These are phyloP conservation scores for Talaromyces proteolyticus DNA, from an alignment of 495 filamentous ascomycete genomes.

Conservation along the genomic window DNA sequence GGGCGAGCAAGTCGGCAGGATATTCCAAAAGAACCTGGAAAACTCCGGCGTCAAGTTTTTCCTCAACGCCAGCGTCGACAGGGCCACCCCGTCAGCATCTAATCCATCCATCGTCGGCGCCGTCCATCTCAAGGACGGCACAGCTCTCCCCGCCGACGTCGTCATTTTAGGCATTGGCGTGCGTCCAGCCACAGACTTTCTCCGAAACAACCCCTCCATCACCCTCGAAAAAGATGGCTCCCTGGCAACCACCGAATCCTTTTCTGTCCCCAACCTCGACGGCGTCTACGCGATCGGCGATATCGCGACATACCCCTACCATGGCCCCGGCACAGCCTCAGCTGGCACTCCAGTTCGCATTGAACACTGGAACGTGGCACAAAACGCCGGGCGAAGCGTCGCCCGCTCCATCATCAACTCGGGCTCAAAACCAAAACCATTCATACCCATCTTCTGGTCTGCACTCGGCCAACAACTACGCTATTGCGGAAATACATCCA, in stretches of 20 bases:
- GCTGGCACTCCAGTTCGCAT: slow-evolving; percentile 61
- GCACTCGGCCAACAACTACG: slow-evolving; percentile 83
- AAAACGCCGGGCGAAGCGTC: slow-evolving; percentile 82
- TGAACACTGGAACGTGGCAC: slow-evolving; percentile 98
- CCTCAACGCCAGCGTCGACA: slow-evolving; percentile 72
- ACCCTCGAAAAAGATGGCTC: slow-evolving; percentile 75
- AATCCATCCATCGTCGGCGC: slow-evolving; percentile 67
- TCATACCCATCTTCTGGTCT: slow-evolving; percentile 95
- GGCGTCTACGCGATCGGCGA: slow-evolving; percentile 89
- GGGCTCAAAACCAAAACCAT: slow-evolving; percentile 49
- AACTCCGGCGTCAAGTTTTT: slow-evolving; percentile 84
- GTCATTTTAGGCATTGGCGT: slow-evolving; percentile 91
- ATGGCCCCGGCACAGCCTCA: slow-evolving; percentile 70
- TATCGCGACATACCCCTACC: slow-evolving; percentile 92
- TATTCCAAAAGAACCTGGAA: slow-evolving; percentile 72
- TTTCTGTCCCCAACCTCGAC: slow-evolving; percentile 63
- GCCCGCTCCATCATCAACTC: slow-evolving; percentile 33
- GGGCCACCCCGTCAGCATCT: slow-evolving; percentile 61
- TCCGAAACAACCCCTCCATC: slow-evolving; percentile 64
- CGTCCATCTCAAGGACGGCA: slow-evolving; percentile 82
- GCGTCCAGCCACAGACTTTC: slow-evolving; percentile 75
- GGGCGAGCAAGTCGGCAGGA: slow-evolving; percentile 72
- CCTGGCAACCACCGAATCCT: slow-evolving; percentile 68
- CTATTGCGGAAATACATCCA: slow-evolving; percentile 79
- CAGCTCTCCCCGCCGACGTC: slow-evolving; percentile 75